Percentiles rank a stretch among this genome's conserved stretches.
Evolutionary conservation across 1,284 basidiomycete species (phyloP).

Genomic region (Erythrobasidium hasegawianum): DNA sequence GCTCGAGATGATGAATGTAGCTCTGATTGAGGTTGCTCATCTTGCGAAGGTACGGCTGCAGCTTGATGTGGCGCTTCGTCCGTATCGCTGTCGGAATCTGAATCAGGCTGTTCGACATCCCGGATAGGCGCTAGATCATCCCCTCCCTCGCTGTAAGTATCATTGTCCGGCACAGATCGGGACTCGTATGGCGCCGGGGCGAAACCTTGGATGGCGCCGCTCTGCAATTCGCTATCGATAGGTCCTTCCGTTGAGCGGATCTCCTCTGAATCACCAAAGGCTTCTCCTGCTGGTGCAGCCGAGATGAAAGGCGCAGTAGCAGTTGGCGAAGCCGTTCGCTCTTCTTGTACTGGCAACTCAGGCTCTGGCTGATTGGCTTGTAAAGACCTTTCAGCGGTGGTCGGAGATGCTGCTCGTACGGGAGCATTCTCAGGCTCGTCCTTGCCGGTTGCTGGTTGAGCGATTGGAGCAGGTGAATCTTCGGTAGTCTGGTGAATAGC

Average conservation of each 20-base stretch:
- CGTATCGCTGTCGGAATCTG: constrained; percentile 17
- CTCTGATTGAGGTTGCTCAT: background rate
- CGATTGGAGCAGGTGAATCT: background rate
- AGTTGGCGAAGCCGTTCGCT: constrained; percentile 1
- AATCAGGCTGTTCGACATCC: constrained; percentile 23
- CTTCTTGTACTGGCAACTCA: background rate
- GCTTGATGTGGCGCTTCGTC: background rate
- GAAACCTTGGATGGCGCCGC: background rate
- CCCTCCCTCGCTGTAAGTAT: constrained; percentile 5
- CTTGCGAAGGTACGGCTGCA: background rate
- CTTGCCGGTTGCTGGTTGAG: background rate
- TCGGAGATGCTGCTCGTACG: background rate
- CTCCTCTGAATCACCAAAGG: background rate
- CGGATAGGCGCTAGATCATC: constrained; percentile 23
- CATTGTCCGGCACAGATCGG: constrained; percentile 4
- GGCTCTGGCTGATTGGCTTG: constrained; percentile 2
- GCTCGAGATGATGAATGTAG: background rate
- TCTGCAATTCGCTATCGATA: background rate
- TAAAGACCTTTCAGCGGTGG: background rate
- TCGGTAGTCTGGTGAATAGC: background rate
- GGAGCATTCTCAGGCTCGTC: background rate
- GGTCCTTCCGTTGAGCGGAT: background rate
- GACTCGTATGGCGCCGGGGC: constrained; percentile 21
- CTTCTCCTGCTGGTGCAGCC: background rate
- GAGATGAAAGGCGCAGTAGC: constrained; percentile 1